phyloP scores from a whole-genome alignment of 495 filamentous ascomycete genomes.

The Podospora comata region DNA sequence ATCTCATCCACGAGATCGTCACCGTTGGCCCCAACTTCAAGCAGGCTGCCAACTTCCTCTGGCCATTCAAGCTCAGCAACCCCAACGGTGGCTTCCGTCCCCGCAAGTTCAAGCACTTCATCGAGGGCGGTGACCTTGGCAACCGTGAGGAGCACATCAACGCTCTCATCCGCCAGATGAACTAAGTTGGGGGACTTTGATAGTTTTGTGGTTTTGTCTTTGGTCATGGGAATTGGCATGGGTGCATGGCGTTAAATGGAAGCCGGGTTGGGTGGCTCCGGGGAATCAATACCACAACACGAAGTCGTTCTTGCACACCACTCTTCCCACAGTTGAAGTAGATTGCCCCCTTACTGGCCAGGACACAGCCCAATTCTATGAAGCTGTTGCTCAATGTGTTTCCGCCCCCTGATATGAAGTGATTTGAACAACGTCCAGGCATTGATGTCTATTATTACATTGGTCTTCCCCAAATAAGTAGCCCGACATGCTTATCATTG shows the following conservation, averaged over 20 bases:
- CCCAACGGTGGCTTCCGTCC: conserved; percentile 92
- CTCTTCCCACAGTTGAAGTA: conserved; percentile 22
- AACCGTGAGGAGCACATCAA: conserved; percentile 99
- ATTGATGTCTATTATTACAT: neutral
- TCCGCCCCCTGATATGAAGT: neutral
- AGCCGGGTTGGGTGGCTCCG: conserved; percentile 20
- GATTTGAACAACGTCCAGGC: neutral
- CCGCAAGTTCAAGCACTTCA: conserved; percentile 98
- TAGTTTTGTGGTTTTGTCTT: conserved; percentile 35
- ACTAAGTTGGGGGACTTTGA: conserved; percentile 55
- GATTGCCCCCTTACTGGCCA: conserved; percentile 21
- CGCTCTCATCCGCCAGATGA: conserved; percentile 94
- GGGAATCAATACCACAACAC: conserved; percentile 35
- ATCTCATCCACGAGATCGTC: conserved; percentile 98
- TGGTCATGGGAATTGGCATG: conserved; percentile 39
- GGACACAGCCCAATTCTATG: conserved; percentile 26
- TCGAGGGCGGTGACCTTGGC: conserved; percentile 96
- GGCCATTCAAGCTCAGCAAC: conserved; percentile 99
- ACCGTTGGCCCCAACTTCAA: conserved; percentile 99
- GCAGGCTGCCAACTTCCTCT: conserved; percentile 99
- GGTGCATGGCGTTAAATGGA: conserved; percentile 34
- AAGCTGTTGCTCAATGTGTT: conserved; percentile 9
- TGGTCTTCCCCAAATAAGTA: neutral
- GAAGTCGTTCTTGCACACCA: conserved; percentile 27
- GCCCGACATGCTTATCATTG: neutral